Base-by-base conservation (phyloP, 495 filamentous ascomycete species). In the Aspergillus saccharolyticus region DNA sequence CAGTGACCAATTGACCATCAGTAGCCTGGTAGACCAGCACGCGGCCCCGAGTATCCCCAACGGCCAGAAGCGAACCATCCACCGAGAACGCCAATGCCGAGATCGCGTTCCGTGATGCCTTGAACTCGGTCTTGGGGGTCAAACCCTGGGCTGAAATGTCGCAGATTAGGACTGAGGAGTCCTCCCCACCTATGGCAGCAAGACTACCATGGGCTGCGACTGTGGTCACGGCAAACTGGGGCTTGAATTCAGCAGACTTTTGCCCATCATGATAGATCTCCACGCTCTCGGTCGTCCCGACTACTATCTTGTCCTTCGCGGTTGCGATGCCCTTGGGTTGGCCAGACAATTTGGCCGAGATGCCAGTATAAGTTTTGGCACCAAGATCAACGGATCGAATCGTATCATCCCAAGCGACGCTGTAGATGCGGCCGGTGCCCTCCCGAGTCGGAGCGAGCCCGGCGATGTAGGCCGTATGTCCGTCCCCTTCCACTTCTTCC, bases 361-460 rank as follows among this genome's bases (percentile, higher is more conserved):
- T 73, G 57, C 80, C 82, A 28, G 76, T 80, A 67, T 87, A 89
- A 7, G 78, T 83, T 56, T 78, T 78, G 43, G 80, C 79, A 0
- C 75, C 71, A 47, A 74, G 61, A 61, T 94, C 88, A 58, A 95
- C 80, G 42, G 83, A 85, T 56, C 92, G 88, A 42, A 96, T 82
- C 5, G 89, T 92, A 70, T 98, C 94, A 70, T 98, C 94, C 94
- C 94, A 97, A 63, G 84, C 91, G 16, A 92, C 88, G 72, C 89
- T 94, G 74, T 89, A 91, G 25, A 90, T 82, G 56, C 83, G 76
- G 25, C 84, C 79, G 5, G 69, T 62, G 10, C 81, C 78, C 53
- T 77, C 72, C 3, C 72, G 54, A 16, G 80, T 78, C 0, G 85
- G 72, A 2, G 88, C 71, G 52, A 98, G 84, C 21, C 87, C 89